Conservation (phyloP, 2,329 filamentous ascomycete species). For the Colletotrichum zoysiae region DNA sequence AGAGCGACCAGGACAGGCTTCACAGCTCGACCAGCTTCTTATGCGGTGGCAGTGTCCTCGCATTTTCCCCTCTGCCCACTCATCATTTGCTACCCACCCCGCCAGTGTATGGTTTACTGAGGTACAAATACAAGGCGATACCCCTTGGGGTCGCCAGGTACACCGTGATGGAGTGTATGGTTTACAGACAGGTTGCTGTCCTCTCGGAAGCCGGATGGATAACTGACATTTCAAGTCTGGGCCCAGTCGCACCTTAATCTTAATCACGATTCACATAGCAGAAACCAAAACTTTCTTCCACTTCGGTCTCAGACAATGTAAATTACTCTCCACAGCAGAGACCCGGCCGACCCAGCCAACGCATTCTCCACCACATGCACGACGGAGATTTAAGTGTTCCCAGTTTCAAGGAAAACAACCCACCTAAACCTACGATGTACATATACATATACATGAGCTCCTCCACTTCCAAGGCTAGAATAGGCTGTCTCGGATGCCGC, state of each 20-base stretch:
- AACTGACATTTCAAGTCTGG: background rate
- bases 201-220: background rate
- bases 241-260: too few relatives aligned
- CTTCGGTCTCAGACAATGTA: background rate
- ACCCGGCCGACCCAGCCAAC: background rate
- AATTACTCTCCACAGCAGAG: background rate
- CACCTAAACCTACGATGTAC: background rate
- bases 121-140: too few relatives aligned
- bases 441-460: too few relatives aligned
- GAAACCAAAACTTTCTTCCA: background rate
- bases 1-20: background rate
- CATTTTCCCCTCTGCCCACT: background rate
- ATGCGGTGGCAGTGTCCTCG: background rate
- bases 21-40: background rate
- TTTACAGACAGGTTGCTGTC: background rate
- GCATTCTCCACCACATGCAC: conserved; percentile 7
- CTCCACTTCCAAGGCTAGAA: conserved; percentile 6
- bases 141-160: too few relatives aligned
- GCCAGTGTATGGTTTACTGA: background rate
- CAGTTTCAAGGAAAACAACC: background rate
- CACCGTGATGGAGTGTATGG: too few relatives aligned
- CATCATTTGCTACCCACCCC: background rate
- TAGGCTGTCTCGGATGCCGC: background rate
- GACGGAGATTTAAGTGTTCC: background rate
- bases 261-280: too few relatives aligned